These are phyloP conservation scores for Parmelia sp. DNA, from an alignment of 495 filamentous ascomycete genomes.

Conservation along the genomic window DNA sequence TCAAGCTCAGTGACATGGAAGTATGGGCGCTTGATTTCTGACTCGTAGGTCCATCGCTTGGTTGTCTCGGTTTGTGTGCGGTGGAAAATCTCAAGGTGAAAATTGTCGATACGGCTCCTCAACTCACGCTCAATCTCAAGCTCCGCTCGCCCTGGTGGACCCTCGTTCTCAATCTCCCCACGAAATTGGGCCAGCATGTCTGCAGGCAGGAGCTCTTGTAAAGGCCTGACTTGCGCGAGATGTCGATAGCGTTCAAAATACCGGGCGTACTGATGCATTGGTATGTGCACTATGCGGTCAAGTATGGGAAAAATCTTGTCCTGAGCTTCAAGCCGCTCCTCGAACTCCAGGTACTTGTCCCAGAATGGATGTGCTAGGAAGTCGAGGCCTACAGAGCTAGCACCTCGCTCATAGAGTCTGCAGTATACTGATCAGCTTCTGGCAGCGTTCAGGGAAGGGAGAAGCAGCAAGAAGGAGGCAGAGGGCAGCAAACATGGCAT, in stretches of 20 bases:
- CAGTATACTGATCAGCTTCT: slow-evolving; percentile 33
- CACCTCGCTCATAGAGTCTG: slow-evolving; percentile 92
- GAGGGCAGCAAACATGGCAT: slow-evolving; percentile 51
- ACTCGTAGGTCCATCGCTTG: slow-evolving; percentile 92
- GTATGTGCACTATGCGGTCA: slow-evolving; percentile 80
- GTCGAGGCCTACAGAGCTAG: slow-evolving; percentile 78
- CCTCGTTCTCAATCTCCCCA: slow-evolving; percentile 60
- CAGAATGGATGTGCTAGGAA: slow-evolving; percentile 95
- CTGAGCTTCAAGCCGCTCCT: slow-evolving; percentile 78
- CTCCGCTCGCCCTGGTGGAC: slow-evolving; percentile 46
- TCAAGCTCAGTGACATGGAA: slow-evolving; percentile 95
- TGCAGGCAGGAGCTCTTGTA: slow-evolving; percentile 63
- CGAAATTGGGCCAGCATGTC: slow-evolving; percentile 65
- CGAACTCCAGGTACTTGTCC: slow-evolving; percentile 98
- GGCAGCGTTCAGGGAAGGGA: slow-evolving; percentile 22
- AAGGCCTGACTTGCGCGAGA: slow-evolving; percentile 64
- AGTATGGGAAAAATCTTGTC: slow-evolving; percentile 85
- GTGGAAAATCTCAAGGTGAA: slow-evolving; percentile 75
- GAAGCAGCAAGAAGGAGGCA: slow-evolving; percentile 32
- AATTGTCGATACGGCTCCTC: slow-evolving; percentile 67
- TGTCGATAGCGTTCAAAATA: slow-evolving; percentile 90
- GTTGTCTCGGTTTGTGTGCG: slow-evolving; percentile 81
- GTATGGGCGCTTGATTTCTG: slow-evolving; percentile 91
- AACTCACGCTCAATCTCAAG: slow-evolving; percentile 81
- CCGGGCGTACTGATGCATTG: slow-evolving; percentile 92